Base-by-base conservation (phyloP, 2,329 filamentous ascomycete genomes). In the Aspergillus tubingensis region DNA sequence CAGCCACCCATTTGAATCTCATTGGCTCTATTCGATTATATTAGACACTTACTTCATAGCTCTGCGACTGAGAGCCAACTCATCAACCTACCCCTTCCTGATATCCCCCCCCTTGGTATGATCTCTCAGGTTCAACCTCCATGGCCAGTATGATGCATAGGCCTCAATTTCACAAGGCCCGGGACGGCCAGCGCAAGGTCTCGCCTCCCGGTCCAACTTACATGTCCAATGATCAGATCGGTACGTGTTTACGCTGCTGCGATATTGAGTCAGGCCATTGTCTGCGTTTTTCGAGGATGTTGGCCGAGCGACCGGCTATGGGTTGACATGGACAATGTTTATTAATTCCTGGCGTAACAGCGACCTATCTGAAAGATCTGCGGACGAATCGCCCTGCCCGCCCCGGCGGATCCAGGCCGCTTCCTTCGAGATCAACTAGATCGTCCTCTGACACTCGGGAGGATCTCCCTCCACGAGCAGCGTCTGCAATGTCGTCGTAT, bases 321-420 rank as follows among this genome's bases (percentile, higher is more conserved):
- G 32, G 43, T 58, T 57, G n/a, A 52, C 23, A 32, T 51, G 48
- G 47, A 23, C 38, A 48, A 51, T 54, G 44, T 62, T 67, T 56
- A 62, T 52, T 36, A 36, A 41, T 57, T 36, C 11, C 27, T 58
- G 48, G 23, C 25, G 38, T 48, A n/a, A 52, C 72, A 88, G 86
- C 83, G 60, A 81, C 76, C 59, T 88, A 87, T 71, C 78, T 88
- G 50, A 81, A 83, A 63, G 84, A 86, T 62, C 81, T 88, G 25
- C 83, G 86, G 66, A 80, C 78, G 59, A 85, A 84, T 70, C 82
- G 83, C 58, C 81, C 82, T 56, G 74, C 81, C 6, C 81, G 86
- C 62, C 86, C 86, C 5, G 84, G 80, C 54, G 86, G 86, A 60
- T 86, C 86, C 49, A 78, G 86, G 58, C 86, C 86, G 47, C 78